Base-by-base conservation (phyloP, 1,139 yeast species). In the Blastobotrys aristatus region DNA sequence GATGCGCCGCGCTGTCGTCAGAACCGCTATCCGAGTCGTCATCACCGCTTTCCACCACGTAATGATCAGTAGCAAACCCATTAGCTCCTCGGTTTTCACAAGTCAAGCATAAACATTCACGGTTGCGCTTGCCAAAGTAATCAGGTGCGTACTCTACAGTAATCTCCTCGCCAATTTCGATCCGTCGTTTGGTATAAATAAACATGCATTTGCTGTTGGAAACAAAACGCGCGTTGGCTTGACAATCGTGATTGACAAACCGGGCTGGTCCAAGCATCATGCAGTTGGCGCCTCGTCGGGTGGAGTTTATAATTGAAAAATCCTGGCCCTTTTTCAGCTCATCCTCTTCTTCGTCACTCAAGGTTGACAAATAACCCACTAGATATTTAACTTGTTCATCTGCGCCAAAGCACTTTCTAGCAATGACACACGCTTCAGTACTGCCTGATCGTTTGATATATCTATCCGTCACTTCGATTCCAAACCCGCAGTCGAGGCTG, bases 201-300 rank as follows among this genome's bases (percentile, higher is more conserved):
- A 62, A 56, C 57, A 73, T 64, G 18, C 48, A 55, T 47, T 53
- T 50, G 7, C 63, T 65, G 2, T 55, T 55, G 3, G 70, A 59
- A 3, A 63, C 57, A 50, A 74, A 73, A 34, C 62, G 59, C 2
- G 72, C 67, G 54, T 73, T 74, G 4, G 75, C 67, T 16, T 63
- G 56, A 53, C 78, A 74, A 53, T 73, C 73, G 54, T 74, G 78
- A 53, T 74, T 74, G 16, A 73, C 72, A 55, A 74, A 74, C 29
- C 78, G 59, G 4, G 73, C 69, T 0, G 78, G 78, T 0, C 78
- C 78, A 35, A 74, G 62, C 74, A 74, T 70, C 22, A 74, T 57
- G 47, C 73, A 68, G 32, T 69, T 62, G 13, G 59, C 58, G 5
- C 63, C 64, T 32, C 62, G 54, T 3, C 70, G 50, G 21, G 69